phyloP scores from a whole-genome alignment of 257 asterid genomes.

The Solanum ossicruentum region DNA sequence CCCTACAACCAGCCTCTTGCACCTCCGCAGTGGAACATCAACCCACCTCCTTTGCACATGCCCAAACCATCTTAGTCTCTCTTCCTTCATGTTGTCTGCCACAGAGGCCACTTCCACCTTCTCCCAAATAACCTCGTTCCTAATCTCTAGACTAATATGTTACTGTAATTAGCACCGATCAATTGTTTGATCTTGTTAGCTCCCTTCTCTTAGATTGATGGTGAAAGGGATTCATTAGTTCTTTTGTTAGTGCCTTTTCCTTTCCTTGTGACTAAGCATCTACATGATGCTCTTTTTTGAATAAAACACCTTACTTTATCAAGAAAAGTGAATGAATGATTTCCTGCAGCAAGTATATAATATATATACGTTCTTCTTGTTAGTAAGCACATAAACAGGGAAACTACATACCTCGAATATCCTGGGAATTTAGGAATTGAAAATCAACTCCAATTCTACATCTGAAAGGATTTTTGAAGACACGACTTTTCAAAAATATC shows the following conservation, averaged over 20 bases:
- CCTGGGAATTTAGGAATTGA: neutral
- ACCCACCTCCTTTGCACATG: too few species aligned
- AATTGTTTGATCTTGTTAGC: neutral
- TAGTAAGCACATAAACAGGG: neutral
- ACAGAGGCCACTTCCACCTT: too few species aligned
- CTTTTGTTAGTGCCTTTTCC: neutral
- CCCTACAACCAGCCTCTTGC: too few species aligned
- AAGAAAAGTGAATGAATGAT: neutral
- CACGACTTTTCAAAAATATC: neutral
- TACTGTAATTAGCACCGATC: neutral
- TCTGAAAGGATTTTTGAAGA: neutral
- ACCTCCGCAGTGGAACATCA: too few species aligned
- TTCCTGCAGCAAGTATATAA: neutral
- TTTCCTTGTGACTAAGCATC: neutral
- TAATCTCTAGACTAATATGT: neutral
- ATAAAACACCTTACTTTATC: too few species aligned
- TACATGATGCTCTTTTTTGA: neutral
- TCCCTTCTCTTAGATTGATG: neutral
- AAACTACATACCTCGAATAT: neutral
- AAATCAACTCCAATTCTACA: neutral
- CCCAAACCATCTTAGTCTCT: too few species aligned
- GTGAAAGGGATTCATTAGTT: neutral
- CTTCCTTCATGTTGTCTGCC: too few species aligned
- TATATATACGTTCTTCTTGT: neutral
- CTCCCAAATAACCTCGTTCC: too few species aligned